phyloP scores from a whole-genome alignment of 1,139 yeast species.

The Scheffersomyces stambukii region DNA sequence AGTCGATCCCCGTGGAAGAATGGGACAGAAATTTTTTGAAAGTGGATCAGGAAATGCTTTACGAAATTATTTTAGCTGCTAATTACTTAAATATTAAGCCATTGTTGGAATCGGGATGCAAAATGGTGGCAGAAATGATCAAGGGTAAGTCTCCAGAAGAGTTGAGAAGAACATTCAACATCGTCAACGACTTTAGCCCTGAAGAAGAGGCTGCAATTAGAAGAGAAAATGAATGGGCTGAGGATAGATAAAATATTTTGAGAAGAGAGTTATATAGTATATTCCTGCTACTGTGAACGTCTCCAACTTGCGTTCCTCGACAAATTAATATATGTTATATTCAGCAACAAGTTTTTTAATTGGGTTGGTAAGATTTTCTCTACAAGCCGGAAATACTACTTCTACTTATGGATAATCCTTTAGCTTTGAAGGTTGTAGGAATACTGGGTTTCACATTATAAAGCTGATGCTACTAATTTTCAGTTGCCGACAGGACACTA shows the following conservation, averaged over 20 bases:
- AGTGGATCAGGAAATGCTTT: conserved; percentile 97
- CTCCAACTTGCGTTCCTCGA: too few relatives aligned
- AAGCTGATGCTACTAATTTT: too few relatives aligned
- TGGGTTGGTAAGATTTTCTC: too few relatives aligned
- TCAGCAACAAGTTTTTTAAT: too few relatives aligned
- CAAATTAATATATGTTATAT: too few relatives aligned
- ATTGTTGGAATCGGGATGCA: conserved; percentile 90
- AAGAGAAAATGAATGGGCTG: conserved; percentile 99
- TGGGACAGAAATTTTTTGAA: conserved; percentile 97
- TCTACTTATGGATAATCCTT: too few relatives aligned
- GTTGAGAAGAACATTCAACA: conserved; percentile 92
- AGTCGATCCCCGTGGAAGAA: conserved; percentile 81
- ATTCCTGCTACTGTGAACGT: too few relatives aligned
- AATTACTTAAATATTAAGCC: conserved; percentile 94
- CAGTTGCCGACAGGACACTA: too few relatives aligned
- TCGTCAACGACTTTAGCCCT: conserved; percentile 93
- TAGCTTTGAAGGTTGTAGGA: too few relatives aligned
- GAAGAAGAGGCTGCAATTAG: conserved; percentile 98
- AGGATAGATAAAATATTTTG: conserved; percentile 80
- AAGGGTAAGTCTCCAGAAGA: conserved; percentile 95
- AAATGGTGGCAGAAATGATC: conserved; percentile 97
- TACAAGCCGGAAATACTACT: too few relatives aligned
- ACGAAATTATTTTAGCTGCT: conserved; percentile 93
- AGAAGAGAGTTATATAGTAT: too few relatives aligned
- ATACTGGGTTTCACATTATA: too few relatives aligned